These are phyloP conservation scores for Parascedosporium putredinis DNA, from an alignment of 2,329 filamentous ascomycete genomes.

Conservation along the genomic window DNA sequence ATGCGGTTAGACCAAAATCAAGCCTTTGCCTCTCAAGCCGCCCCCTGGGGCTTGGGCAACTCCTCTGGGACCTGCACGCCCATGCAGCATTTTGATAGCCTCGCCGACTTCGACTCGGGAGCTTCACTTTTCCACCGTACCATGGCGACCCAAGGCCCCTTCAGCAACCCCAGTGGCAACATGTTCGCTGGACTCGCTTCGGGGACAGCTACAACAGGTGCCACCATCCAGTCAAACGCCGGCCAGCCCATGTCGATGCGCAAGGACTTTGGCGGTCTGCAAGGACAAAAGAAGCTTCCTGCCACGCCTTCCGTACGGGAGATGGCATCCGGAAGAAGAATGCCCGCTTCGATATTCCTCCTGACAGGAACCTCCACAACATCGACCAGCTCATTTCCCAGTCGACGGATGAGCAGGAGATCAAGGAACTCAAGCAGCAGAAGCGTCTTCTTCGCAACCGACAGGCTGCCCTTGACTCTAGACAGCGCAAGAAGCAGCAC, in stretches of 20 bases:
- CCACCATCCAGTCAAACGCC: constrained; percentile 2
- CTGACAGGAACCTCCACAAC: constrained; percentile 84
- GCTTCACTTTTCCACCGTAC: constrained; percentile 42
- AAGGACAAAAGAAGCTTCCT: constrained; percentile 50
- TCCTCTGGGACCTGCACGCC: constrained; percentile 65
- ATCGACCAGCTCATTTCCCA: constrained; percentile 88
- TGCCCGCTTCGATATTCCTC: constrained; percentile 90
- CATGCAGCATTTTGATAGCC: constrained; percentile 52
- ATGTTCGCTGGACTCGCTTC: constrained; percentile 42
- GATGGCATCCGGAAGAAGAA: constrained; percentile 99
- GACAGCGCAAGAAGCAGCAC: constrained; percentile 96
- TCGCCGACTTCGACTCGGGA: constrained; percentile 46
- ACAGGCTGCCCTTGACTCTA: constrained; percentile 92
- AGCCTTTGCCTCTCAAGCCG: constrained; percentile 27
- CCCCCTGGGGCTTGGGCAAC: constrained; percentile 53
- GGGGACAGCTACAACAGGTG: constrained; percentile 18
- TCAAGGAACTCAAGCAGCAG: constrained; percentile 97
- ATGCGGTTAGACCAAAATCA: constrained; percentile 47
- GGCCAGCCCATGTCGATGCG: neutral
- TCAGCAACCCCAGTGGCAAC: constrained; percentile 39
- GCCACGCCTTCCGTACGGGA: constrained; percentile 62
- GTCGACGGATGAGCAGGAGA: constrained; percentile 81
- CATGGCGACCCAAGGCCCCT: constrained; percentile 43
- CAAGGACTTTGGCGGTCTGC: constrained; percentile 43
- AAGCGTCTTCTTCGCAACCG: constrained; percentile 90